phyloP scores from a whole-genome alignment of 139 green algal genomes.

The Tetraselmis chui region DNA sequence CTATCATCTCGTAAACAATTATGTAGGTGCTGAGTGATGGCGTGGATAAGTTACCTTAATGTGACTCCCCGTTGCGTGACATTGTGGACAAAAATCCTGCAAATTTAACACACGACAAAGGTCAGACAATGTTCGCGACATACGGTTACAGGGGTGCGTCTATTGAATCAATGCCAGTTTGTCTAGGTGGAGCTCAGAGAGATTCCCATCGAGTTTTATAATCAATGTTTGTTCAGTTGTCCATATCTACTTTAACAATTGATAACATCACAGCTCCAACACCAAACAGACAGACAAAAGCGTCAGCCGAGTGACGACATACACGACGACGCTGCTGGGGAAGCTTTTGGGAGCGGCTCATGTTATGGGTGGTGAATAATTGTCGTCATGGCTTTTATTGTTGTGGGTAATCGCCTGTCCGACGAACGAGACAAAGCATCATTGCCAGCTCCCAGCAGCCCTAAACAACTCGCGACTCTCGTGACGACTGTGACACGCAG shows the following conservation, averaged over 20 bases:
- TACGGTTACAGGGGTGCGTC: too few species aligned
- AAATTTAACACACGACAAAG: too few species aligned
- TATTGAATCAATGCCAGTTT: too few species aligned
- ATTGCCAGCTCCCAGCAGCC: neutral
- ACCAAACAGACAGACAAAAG: neutral
- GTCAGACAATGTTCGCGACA: too few species aligned
- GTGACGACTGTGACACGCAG: too few species aligned
- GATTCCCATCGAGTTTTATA: neutral
- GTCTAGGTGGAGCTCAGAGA: neutral
- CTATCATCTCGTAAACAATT: too few species aligned
- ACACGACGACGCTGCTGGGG: neutral
- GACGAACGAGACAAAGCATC: neutral
- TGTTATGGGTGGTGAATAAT: neutral
- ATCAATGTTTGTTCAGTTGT: neutral
- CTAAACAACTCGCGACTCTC: too few species aligned
- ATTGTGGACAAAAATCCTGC: too few species aligned
- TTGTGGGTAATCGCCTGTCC: neutral
- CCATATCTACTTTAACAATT: slow-evolving; percentile 1
- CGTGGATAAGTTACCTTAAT: too few species aligned
- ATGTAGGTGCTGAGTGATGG: too few species aligned
- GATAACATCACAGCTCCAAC: neutral
- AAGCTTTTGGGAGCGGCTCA: neutral
- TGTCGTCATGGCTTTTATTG: neutral
- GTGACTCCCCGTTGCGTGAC: too few species aligned
- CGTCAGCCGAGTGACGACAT: too few species aligned